These are phyloP conservation scores for Quercus tomentella DNA, from an alignment of 331 rosid genomes.

Conservation along the genomic window DNA sequence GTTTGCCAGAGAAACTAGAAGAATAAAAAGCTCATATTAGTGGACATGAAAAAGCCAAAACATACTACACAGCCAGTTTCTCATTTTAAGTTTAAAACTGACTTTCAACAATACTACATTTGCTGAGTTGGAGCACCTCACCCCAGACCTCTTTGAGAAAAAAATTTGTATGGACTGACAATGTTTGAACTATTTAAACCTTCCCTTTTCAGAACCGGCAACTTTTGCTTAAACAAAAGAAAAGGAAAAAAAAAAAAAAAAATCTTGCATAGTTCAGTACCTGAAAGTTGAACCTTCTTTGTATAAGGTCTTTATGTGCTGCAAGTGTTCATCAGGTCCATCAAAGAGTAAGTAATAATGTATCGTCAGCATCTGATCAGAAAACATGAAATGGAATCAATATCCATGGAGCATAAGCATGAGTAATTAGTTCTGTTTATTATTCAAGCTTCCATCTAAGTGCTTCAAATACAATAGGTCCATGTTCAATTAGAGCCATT, in stretches of 20 bases:
- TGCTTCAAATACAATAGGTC: slow-evolving; percentile 4
- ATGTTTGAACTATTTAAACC: not conserved
- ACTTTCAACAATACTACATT: not conserved
- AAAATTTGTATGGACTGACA: not conserved
- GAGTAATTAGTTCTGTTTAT: not conserved
- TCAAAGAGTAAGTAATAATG: slow-evolving; percentile 87
- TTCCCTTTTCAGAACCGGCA: not conserved
- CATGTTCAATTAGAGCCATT: not conserved
- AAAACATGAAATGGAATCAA: not conserved
- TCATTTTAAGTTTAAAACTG: not conserved
- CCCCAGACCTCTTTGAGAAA: not conserved
- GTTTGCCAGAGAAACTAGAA: slow-evolving; percentile 78
- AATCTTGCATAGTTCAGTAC: slow-evolving; percentile 24
- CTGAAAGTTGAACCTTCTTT: slow-evolving; percentile 71
- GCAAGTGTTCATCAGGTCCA: slow-evolving; percentile 85
- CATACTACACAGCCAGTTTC: not conserved
- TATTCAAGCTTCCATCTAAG: slow-evolving; percentile 1
- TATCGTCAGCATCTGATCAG: slow-evolving; percentile 82
- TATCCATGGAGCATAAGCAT: not conserved
- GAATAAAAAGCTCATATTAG: slow-evolving; percentile 7
- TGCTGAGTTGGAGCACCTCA: not conserved
- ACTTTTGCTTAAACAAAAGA: not conserved
- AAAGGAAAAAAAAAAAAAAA: not conserved
- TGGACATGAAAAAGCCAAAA: not conserved
- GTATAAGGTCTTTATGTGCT: slow-evolving; percentile 60